Percentiles rank a stretch among this genome's conserved stretches.
phyloP scores from a whole-genome alignment of 2,329 filamentous ascomycete genomes.

The Myriosclerotinia duriaeana region DNA sequence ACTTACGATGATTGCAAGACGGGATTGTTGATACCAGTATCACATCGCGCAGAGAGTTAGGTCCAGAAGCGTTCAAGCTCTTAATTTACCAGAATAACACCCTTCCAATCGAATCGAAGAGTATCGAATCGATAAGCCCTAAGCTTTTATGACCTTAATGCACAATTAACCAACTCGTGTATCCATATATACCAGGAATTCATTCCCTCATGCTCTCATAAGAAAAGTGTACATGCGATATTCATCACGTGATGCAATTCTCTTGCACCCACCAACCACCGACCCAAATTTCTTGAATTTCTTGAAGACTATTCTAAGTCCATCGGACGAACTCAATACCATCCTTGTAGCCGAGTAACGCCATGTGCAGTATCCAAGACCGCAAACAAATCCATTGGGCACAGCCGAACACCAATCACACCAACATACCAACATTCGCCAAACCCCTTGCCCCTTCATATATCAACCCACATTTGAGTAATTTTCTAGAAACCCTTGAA shows the following conservation, averaged over 20 bases:
- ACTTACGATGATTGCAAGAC: not conserved
- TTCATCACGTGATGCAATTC: slow-evolving; percentile 7
- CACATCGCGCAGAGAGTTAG: slow-evolving; percentile 2
- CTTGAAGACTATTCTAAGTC: too few relatives aligned
- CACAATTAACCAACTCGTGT: not conserved
- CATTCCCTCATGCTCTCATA: not conserved
- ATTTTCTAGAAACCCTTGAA: slow-evolving; percentile 66
- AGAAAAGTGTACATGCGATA: slow-evolving; percentile 17
- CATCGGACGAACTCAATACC: too few relatives aligned
- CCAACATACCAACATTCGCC: slow-evolving; percentile 7
- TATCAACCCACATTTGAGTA: slow-evolving; percentile 19
- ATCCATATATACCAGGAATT: not conserved
- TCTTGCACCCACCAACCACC: slow-evolving; percentile 14
- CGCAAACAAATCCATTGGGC: slow-evolving; percentile 15
- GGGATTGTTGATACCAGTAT: not conserved
- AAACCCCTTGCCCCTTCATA: not conserved
- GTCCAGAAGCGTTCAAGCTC: not conserved
- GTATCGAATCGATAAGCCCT: not conserved
- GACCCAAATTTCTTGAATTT: slow-evolving; percentile 9
- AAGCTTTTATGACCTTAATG: slow-evolving; percentile 8
- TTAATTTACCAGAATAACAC: not conserved
- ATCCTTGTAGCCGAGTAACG: not conserved
- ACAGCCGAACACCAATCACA: slow-evolving; percentile 17
- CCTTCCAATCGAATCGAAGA: not conserved
- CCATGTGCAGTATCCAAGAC: slow-evolving; percentile 17